Evolutionary conservation across 2,329 filamentous ascomycete genomes (phyloP).

Genomic region (Fusarium napiforme): DNA sequence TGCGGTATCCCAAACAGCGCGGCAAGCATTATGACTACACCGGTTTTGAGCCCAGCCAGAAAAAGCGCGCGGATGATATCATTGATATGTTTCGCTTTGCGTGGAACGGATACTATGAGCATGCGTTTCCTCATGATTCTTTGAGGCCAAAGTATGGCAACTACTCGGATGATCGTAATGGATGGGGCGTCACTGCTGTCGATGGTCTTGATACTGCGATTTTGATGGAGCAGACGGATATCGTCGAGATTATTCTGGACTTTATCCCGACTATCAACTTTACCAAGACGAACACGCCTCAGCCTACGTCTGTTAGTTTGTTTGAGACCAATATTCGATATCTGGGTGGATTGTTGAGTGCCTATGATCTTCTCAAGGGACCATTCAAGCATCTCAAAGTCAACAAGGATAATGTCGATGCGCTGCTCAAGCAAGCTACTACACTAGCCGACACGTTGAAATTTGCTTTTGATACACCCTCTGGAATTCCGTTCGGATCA

Average conservation of each 20-base stretch:
- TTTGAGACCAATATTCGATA: conserved; percentile 68
- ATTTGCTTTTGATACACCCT: conserved; percentile 14
- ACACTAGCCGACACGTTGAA: conserved; percentile 68
- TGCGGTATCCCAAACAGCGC: background rate
- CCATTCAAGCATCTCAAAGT: conserved; percentile 33
- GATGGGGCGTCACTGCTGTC: conserved; percentile 23
- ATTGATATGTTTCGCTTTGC: conserved; percentile 22
- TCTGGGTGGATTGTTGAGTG: conserved; percentile 62
- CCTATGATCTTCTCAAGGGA: conserved; percentile 61
- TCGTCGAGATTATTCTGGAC: conserved; percentile 9
- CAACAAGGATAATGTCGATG: conserved; percentile 59
- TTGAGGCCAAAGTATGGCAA: conserved; percentile 8
- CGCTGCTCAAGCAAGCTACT: conserved; percentile 63
- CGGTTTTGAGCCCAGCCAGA: conserved; percentile 12
- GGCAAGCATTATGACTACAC: conserved; percentile 19
- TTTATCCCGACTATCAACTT: conserved; percentile 15
- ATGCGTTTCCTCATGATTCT: conserved; percentile 10
- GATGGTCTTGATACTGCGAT: conserved; percentile 24
- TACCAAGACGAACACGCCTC: conserved; percentile 3
- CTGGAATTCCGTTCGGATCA: background rate
- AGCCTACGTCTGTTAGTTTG: conserved; percentile 55
- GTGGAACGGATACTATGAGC: conserved; percentile 12
- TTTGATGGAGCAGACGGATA: conserved; percentile 22
- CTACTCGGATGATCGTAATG: conserved; percentile 17
- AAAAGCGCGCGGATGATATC: conserved; percentile 10